These are phyloP conservation scores for Pestalotiopsis sp. DNA, from an alignment of 2,329 filamentous ascomycete species.

Conservation along the genomic window DNA sequence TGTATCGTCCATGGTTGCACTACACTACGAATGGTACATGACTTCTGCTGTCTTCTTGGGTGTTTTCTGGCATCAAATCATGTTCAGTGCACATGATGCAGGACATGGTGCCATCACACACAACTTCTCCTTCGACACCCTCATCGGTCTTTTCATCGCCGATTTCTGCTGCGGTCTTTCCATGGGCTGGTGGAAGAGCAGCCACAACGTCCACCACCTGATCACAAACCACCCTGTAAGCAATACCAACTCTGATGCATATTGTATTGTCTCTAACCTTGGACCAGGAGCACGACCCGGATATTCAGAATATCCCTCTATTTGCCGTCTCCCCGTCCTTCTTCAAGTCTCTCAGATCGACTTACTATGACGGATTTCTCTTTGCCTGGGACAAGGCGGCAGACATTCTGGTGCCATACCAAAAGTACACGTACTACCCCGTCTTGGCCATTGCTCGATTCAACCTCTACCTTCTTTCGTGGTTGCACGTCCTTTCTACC, in stretches of 20 bases:
- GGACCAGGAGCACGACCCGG: constrained; percentile 53
- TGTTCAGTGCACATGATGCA: constrained; percentile 68
- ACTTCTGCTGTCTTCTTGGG: constrained; percentile 60
- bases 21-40: constrained; percentile 55
- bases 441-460: constrained; percentile 68
- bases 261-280: background rate
- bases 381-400: constrained; percentile 64
- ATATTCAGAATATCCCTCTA: constrained; percentile 67
- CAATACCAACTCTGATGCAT: background rate
- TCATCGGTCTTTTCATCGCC: constrained; percentile 63
- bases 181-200: constrained; percentile 70
- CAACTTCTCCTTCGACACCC: constrained; percentile 56
- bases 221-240: constrained; percentile 60
- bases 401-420: constrained; percentile 58
- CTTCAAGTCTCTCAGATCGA: constrained; percentile 62
- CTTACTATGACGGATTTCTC: constrained; percentile 62
- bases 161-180: constrained; percentile 67
- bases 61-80: constrained; percentile 67
- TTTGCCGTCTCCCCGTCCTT: constrained; percentile 68
- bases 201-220: constrained; percentile 68
- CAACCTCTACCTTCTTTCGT: constrained; percentile 70
- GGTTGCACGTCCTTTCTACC: constrained; percentile 61
- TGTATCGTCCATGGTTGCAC: constrained; percentile 41
- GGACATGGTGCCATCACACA: constrained; percentile 59
- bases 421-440: constrained; percentile 69